Percentiles rank a stretch among this genome's conserved stretches.
Evolutionary conservation across 2,329 filamentous ascomycete genomes (phyloP).

Genomic region (Fusarium setosum): DNA sequence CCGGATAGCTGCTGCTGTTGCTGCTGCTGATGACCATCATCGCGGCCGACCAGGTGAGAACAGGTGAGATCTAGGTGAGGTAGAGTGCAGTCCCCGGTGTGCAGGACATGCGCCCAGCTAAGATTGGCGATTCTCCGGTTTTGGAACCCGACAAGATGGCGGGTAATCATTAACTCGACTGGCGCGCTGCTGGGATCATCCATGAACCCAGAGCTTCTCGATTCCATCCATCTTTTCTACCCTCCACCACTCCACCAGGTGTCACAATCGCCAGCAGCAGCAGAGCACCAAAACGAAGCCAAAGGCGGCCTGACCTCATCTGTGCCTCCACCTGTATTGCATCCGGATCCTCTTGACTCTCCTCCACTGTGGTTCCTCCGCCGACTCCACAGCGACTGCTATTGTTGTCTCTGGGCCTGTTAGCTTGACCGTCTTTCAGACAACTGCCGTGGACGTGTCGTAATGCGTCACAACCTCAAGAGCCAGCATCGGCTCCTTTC

Average conservation of each 20-base stretch:
- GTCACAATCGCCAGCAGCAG: slow-evolving; percentile 1
- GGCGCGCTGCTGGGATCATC: slow-evolving; percentile 26
- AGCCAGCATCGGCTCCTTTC: slow-evolving; percentile 3
- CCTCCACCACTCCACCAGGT: slow-evolving; percentile 23
- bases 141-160: slow-evolving; percentile 25
- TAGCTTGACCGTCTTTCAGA: slow-evolving; percentile 33
- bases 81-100: slow-evolving; percentile 18
- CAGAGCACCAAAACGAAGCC: too few species aligned
- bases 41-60: slow-evolving; percentile 24
- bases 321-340: slow-evolving; percentile 20
- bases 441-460: slow-evolving; percentile 31
- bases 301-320: slow-evolving; percentile 31
- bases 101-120: slow-evolving; percentile 1
- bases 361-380: slow-evolving; percentile 27
- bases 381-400: slow-evolving; percentile 35
- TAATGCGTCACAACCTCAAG: slow-evolving; percentile 15
- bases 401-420: slow-evolving; percentile 36
- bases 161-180: slow-evolving; percentile 4
- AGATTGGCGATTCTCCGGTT: slow-evolving; percentile 36
- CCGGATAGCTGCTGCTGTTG: slow-evolving; percentile 10
- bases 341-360: slow-evolving; percentile 25
- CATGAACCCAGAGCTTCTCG: slow-evolving; percentile 33
- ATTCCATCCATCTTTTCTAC: slow-evolving; percentile 28
- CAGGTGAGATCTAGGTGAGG: slow-evolving; percentile 30
- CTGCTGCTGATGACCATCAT: background rate